Evolutionary conservation across 768 basidiomycete genomes (phyloP).

Genomic region (Pulveroboletus sp.): DNA sequence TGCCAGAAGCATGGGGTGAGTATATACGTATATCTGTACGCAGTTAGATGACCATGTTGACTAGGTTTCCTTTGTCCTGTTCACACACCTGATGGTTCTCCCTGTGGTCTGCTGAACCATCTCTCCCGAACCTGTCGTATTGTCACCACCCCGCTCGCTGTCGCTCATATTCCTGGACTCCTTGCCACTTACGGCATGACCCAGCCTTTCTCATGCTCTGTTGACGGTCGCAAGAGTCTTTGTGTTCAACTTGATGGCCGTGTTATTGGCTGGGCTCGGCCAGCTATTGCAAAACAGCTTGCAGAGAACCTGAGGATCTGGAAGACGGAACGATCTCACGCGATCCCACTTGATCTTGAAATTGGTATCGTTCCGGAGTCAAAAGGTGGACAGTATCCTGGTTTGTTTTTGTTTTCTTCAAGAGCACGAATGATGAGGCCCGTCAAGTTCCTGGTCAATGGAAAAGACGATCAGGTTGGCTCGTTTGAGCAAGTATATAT

Average conservation of each 20-base stretch:
- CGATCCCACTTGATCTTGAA: constrained; percentile 89
- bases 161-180: constrained; percentile 75
- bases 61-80: constrained; percentile 96
- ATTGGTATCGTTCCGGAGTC: constrained; percentile 87
- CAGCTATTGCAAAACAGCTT: constrained; percentile 66
- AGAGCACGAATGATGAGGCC: constrained; percentile 96
- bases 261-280: constrained; percentile 90
- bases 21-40: background rate
- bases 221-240: constrained; percentile 78
- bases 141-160: constrained; percentile 68
- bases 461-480: constrained; percentile 83
- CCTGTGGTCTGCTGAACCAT: constrained; percentile 97
- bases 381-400: constrained; percentile 94
- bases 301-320: constrained; percentile 84
- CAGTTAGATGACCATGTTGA: constrained; percentile 6
- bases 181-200: constrained; percentile 93
- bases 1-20: constrained; percentile 97
- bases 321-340: constrained; percentile 85
- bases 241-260: constrained; percentile 94
- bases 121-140: constrained; percentile 91
- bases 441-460: constrained; percentile 86
- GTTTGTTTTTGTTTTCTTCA: constrained; percentile 86
- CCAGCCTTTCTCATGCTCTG: constrained; percentile 70
- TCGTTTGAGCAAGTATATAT: constrained; percentile 99
- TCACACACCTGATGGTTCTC: constrained; percentile 96